These are phyloP conservation scores for Harrya chromipes DNA, from an alignment of 768 basidiomycete species.

Conservation along the genomic window DNA sequence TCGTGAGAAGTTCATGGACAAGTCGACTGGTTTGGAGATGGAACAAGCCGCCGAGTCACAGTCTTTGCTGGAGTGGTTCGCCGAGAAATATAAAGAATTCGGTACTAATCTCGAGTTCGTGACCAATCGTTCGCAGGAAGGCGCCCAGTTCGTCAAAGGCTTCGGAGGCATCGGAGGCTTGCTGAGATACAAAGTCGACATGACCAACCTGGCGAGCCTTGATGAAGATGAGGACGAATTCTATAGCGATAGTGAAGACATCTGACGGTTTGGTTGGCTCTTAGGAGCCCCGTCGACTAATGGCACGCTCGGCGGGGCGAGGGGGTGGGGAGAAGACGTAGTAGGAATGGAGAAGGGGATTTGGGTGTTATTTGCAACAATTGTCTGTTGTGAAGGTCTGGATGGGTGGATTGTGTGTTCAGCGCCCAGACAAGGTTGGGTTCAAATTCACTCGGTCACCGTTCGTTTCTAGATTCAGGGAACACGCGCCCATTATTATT, in stretches of 20 bases:
- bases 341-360: conserved; percentile 2
- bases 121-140: conserved; percentile 95
- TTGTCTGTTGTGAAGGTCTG: not conserved
- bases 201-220: conserved; percentile 68
- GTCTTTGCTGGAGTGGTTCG: conserved; percentile 95
- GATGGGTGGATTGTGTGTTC: conserved; percentile 4
- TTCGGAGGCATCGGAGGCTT: conserved; percentile 98
- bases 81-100: conserved; percentile 98
- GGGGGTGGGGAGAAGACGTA: conserved; percentile 22
- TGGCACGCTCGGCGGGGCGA: conserved; percentile 69
- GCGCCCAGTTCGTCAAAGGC: conserved; percentile 96
- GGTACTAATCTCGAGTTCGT: conserved; percentile 95
- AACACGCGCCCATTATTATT: conserved; percentile 14
- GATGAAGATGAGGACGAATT: conserved; percentile 87
- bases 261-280: conserved; percentile 90
- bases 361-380: conserved; percentile 7
- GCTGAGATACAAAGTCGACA: conserved; percentile 96
- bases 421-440: conserved; percentile 10
- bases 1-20: conserved; percentile 92
- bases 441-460: conserved; percentile 3
- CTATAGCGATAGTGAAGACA: conserved; percentile 68
- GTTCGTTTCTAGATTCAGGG: conserved; percentile 11
- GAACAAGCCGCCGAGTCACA: conserved; percentile 81
- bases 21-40: conserved; percentile 95
- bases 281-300: conserved; percentile 67